phyloP scores from a whole-genome alignment of 2,329 filamentous ascomycete species.

The Arthrobotrys pseudoclavata region DNA sequence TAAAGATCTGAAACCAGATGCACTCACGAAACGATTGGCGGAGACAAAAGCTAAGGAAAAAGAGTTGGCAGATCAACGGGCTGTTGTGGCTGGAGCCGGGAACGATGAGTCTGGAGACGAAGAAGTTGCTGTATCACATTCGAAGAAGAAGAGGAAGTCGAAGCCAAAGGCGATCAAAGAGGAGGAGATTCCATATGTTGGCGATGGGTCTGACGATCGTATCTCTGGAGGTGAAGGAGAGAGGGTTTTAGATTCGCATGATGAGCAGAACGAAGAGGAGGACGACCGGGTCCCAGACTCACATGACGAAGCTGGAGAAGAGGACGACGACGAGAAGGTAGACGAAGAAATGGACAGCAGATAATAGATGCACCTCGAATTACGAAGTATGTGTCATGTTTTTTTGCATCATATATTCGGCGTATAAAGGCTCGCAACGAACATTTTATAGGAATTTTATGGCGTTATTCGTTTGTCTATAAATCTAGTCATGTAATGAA shows the following conservation, averaged over 20 bases:
- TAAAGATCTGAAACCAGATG: constrained; percentile 39
- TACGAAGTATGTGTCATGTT: background rate
- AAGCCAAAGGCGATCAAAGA: constrained; percentile 10
- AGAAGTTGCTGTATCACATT: background rate
- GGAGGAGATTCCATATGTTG: constrained; percentile 51
- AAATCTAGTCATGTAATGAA: background rate
- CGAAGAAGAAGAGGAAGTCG: constrained; percentile 23
- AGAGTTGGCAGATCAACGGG: background rate
- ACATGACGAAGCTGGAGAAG: constrained; percentile 10
- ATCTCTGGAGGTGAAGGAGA: constrained; percentile 14
- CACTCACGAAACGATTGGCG: constrained; percentile 40
- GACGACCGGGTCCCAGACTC: background rate
- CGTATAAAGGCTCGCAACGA: background rate
- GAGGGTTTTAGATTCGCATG: constrained; percentile 11
- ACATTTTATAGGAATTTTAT: background rate
- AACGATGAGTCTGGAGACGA: constrained; percentile 7
- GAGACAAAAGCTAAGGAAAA: background rate
- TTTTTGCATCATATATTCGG: constrained; percentile 2
- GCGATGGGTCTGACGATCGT: constrained; percentile 1
- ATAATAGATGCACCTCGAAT: background rate
- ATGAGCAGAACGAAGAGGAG: constrained; percentile 20
- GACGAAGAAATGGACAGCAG: constrained; percentile 35
- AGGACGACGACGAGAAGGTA: constrained; percentile 10
- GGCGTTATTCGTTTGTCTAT: background rate
- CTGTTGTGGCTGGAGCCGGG: constrained; percentile 1